Percentiles rank a stretch among this genome's conserved stretches.
Conservation (phyloP, 2,329 filamentous ascomycete species). For the Huntiella bhutanensis region DNA sequence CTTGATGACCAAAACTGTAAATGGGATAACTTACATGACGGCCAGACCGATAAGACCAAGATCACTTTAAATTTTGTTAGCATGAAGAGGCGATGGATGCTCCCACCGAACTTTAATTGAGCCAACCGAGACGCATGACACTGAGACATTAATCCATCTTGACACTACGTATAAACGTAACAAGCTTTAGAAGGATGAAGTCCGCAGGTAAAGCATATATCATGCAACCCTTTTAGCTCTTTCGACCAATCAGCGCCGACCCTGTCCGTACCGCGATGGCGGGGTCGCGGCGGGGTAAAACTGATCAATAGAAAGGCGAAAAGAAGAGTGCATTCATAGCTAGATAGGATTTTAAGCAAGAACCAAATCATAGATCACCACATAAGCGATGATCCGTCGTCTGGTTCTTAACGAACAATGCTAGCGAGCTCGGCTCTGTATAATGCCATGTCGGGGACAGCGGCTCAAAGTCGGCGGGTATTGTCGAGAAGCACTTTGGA, state of each 20-base stretch:
- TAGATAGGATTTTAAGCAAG: too few relatives aligned
- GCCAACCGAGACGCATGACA: constrained; percentile 49
- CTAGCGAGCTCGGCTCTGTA: not conserved
- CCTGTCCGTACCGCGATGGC: not conserved
- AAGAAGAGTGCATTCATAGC: too few relatives aligned
- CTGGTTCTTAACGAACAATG: not conserved
- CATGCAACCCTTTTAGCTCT: too few relatives aligned
- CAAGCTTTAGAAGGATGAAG: too few relatives aligned
- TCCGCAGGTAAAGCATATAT: too few relatives aligned
- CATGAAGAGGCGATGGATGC: constrained; percentile 19
- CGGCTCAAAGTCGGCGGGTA: not conserved
- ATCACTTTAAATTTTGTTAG: constrained; percentile 51
- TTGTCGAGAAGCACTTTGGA: constrained; percentile 16
- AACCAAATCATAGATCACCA: too few relatives aligned
- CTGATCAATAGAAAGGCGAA: not conserved
- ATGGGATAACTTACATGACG: constrained; percentile 47
- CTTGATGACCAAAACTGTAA: not conserved
- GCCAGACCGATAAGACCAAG: constrained; percentile 84
- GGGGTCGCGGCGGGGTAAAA: constrained; percentile 1
- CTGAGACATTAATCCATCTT: too few relatives aligned
- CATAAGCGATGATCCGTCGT: too few relatives aligned
- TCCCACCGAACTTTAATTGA: constrained; percentile 41
- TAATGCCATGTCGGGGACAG: not conserved
- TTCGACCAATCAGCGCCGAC: too few relatives aligned
- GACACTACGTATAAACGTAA: too few relatives aligned